Evolutionary conservation across 2,329 filamentous ascomycete species (phyloP).

Genomic region (Xylariales sp.): DNA sequence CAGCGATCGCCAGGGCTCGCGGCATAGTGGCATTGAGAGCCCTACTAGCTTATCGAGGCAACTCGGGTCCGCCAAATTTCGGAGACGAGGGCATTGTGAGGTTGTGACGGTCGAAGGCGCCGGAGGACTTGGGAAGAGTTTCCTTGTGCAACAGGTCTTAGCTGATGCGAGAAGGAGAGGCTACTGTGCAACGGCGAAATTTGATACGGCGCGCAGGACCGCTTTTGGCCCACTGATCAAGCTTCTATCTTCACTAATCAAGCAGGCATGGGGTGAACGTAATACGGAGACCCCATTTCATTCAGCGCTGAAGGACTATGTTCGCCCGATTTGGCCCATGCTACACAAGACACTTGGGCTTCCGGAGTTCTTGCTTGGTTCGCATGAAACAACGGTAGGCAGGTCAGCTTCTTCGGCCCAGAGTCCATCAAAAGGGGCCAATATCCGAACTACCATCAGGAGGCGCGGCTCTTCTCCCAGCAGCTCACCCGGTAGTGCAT

Average conservation of each 20-base stretch:
- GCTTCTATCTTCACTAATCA: constrained; percentile 61
- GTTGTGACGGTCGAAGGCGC: constrained; percentile 57
- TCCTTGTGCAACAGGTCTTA: constrained; percentile 58
- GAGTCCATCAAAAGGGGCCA: constrained; percentile 24
- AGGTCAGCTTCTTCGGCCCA: constrained; percentile 33
- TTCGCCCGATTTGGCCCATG: constrained; percentile 60
- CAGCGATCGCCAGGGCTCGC: constrained; percentile 36
- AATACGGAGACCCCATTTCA: constrained; percentile 63
- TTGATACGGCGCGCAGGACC: constrained; percentile 55
- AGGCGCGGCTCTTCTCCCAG: constrained; percentile 48
- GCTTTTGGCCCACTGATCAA: constrained; percentile 61
- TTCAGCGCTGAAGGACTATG: constrained; percentile 55
- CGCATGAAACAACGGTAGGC: constrained; percentile 32
- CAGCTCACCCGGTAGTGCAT: constrained; percentile 32
- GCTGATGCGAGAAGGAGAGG: constrained; percentile 56
- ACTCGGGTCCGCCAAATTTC: constrained; percentile 53
- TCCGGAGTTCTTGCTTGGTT: constrained; percentile 64
- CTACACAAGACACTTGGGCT: constrained; percentile 57
- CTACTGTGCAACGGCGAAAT: constrained; percentile 63
- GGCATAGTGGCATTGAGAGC: constrained; percentile 40
- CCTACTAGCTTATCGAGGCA: constrained; percentile 49
- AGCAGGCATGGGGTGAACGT: constrained; percentile 62
- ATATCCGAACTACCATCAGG: constrained; percentile 28
- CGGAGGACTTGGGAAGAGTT: constrained; percentile 61
- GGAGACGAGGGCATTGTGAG: constrained; percentile 58